These are phyloP conservation scores for Carex sylvatica DNA, from an alignment of 202 grass and related monocot genomes.

Conservation along the genomic window DNA sequence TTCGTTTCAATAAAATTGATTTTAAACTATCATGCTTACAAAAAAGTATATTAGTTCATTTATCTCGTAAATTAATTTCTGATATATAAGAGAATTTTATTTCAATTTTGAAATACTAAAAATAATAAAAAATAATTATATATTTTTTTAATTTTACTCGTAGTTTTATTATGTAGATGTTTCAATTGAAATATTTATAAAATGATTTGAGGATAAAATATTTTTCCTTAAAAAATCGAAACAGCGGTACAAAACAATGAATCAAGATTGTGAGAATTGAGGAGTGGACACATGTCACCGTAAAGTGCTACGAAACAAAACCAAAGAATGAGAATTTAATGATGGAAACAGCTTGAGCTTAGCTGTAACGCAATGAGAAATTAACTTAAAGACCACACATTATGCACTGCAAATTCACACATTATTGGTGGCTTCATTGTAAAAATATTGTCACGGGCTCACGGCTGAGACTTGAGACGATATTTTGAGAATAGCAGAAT, in stretches of 20 bases:
- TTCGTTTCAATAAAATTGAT: no score
- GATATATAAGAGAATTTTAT: no score
- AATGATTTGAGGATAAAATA: background rate
- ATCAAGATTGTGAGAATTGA: background rate
- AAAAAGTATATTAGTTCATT: no score
- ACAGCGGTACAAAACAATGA: background rate
- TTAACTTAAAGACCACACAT: background rate
- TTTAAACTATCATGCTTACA: no score
- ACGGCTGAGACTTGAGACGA: background rate
- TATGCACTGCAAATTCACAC: background rate
- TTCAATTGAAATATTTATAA: background rate
- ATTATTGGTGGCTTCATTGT: background rate
- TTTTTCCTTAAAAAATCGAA: background rate
- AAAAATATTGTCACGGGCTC: background rate
- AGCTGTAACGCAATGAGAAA: slow-evolving; percentile 16
- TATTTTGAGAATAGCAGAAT: no score
- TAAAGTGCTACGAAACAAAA: slow-evolving; percentile 6
- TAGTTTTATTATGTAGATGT: no score
- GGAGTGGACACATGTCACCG: background rate
- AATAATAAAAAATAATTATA: no score
- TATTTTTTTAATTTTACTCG: no score
- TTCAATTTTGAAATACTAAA: no score
- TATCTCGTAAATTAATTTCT: no score
- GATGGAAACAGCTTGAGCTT: slow-evolving; percentile 1
- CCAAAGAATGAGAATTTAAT: background rate